Base-by-base conservation (phyloP, 805 yeast species). In the Yarrowia sp. region DNA sequence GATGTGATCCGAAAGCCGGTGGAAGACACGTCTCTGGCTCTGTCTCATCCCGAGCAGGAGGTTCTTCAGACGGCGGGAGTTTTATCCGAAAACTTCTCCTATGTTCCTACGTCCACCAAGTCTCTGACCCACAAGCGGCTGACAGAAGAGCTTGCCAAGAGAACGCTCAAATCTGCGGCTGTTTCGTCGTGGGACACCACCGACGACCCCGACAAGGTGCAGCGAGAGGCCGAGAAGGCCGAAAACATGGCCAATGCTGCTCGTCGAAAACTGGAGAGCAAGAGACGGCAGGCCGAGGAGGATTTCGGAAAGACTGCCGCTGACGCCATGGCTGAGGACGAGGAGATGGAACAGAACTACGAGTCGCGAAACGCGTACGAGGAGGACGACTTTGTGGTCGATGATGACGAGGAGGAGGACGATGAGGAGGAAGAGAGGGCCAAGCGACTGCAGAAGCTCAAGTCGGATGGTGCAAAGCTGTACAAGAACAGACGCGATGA, bases 91-190 rank as follows among this genome's bases (percentile, higher is more conserved):
- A 78, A 87, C 1, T 84, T 91, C 74, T 89, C 89, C 76, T 86
- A 95, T 69, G 86, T 92, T 65, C 99, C 99, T 16, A 87, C 97
- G 0, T 92, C 98, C 0, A 91, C 96, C n/a, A 84, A 85, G 55
- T 91, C 98, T 1, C 85, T 85, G 66, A 89, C 97, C 3, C 98
- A 94, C 77, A 84, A 86, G 73, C 86, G 87, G 75, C 83, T 95
- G 72, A 91, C 97, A 9, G 73, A 71, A 41, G 78, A 77, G 42
- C 75, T 81, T 45, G 78, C 78, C n/a, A 72, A 73, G 52, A 74
- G 75, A 45, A 75, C 76, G 68, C 75, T 73, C 69, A 73, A 72
- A 61, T 69, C 72, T 19, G 72, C 74, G 43, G 72, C 74, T 16
- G 78, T 81, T 32, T 78, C 82, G 46, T 75, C 74, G 55, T 77